Percentiles rank a stretch among this genome's conserved stretches.
These are phyloP conservation scores for Fraxinus velutina DNA, from an alignment of 305 asterid species.

Conservation along the genomic window DNA sequence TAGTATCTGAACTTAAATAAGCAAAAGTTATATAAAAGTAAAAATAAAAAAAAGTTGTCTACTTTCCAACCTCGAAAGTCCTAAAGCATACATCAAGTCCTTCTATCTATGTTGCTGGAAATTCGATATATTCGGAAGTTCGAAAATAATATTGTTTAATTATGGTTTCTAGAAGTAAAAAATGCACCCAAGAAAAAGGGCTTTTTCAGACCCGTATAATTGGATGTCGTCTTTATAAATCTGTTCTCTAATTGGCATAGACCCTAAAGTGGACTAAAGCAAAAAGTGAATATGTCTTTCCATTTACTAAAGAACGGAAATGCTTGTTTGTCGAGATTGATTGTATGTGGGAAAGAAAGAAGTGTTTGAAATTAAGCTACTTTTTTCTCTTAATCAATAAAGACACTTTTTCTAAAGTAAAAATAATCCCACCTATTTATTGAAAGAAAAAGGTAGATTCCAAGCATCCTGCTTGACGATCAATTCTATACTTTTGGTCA, in stretches of 20 bases:
- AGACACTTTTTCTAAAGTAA: not conserved
- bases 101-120: not conserved
- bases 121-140: not conserved
- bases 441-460: slow-evolving; percentile 5
- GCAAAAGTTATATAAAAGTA: not conserved
- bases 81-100: not conserved
- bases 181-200: not conserved
- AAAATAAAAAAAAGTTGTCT: not conserved
- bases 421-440: not conserved
- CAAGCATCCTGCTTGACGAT: slow-evolving; percentile 33
- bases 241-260: not conserved
- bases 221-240: not conserved
- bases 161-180: not conserved
- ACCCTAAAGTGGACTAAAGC: slow-evolving; percentile 6
- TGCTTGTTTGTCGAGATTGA: slow-evolving; percentile 14
- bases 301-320: slow-evolving; percentile 13
- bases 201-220: not conserved
- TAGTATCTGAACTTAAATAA: not conserved
- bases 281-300: slow-evolving; percentile 17
- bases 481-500: slow-evolving; percentile 20
- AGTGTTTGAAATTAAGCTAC: slow-evolving; percentile 20
- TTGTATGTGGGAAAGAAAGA: not conserved
- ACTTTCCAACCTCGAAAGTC: not conserved
- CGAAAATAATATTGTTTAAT: not conserved
- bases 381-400: slow-evolving; percentile 6